Conservation (phyloP, 2,329 filamentous ascomycete genomes). For the Dothideomycetes sp. region DNA sequence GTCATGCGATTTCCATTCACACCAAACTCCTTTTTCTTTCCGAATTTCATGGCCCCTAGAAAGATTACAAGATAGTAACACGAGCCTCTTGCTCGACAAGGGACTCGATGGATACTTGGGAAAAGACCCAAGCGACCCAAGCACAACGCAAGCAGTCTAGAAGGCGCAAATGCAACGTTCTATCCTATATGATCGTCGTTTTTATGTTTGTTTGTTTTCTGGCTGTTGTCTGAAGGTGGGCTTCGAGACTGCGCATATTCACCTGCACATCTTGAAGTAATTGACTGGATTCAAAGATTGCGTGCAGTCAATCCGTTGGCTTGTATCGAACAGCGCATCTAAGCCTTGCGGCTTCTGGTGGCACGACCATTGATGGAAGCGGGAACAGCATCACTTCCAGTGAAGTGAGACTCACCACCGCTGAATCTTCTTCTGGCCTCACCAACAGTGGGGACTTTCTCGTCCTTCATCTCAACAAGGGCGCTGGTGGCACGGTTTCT, state of each 20-base stretch:
- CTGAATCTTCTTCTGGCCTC: slow-evolving; percentile 45
- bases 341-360: slow-evolving; percentile 63
- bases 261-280: slow-evolving; percentile 1
- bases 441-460: slow-evolving; percentile 50
- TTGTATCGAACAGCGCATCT: slow-evolving; percentile 21
- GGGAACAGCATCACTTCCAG: slow-evolving; percentile 27
- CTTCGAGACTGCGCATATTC: slow-evolving; percentile 7
- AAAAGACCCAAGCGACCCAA: slow-evolving; percentile 6
- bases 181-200: too few species aligned
- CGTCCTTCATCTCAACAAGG: slow-evolving; percentile 72
- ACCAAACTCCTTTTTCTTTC: slow-evolving; percentile 11
- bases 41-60: slow-evolving; percentile 3
- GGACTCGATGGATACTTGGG: slow-evolving; percentile 1
- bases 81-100: not conserved
- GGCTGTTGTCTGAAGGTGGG: not conserved
- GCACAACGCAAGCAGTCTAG: not conserved
- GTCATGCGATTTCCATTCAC: slow-evolving; percentile 7
- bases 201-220: too few species aligned
- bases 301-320: not conserved
- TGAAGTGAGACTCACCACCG: slow-evolving; percentile 27
- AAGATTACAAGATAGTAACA: slow-evolving; percentile 12
- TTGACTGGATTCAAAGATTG: not conserved
- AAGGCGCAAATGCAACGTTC: not conserved
- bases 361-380: slow-evolving; percentile 49
- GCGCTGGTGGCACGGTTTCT: slow-evolving; percentile 73